Conservation (phyloP, 1,139 yeast genomes). For the Kazachstania sp. region DNA sequence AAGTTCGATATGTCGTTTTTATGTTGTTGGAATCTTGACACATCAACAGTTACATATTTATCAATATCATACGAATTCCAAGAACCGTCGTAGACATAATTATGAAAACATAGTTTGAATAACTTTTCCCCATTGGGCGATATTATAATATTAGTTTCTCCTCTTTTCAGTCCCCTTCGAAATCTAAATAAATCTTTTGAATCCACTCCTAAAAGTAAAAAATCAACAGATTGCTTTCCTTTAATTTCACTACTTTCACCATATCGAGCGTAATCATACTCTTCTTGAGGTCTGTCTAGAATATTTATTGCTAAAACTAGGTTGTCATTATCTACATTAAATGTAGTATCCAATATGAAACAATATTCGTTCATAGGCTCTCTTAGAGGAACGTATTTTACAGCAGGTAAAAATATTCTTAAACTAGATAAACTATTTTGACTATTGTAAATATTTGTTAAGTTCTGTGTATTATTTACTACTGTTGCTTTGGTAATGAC, state of each 20-base stretch:
- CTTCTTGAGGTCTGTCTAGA: slow-evolving; percentile 11
- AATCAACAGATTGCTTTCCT: slow-evolving; percentile 19
- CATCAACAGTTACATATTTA: slow-evolving; percentile 12
- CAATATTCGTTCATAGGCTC: not conserved
- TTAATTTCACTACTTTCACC: slow-evolving; percentile 20
- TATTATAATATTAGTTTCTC: slow-evolving; percentile 11
- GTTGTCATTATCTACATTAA: not conserved
- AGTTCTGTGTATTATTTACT: not conserved
- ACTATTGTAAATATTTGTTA: not conserved
- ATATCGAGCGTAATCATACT: slow-evolving; percentile 14
- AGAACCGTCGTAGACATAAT: slow-evolving; percentile 21
- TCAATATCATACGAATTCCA: slow-evolving; percentile 21
- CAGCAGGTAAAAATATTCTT: not conserved
- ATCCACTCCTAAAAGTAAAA: slow-evolving; percentile 9
- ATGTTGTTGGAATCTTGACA: not conserved
- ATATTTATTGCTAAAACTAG: slow-evolving; percentile 10
- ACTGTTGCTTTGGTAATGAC: not conserved
- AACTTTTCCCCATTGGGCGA: slow-evolving; percentile 6
- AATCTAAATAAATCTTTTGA: slow-evolving; percentile 14
- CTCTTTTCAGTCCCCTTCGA: slow-evolving; percentile 11
- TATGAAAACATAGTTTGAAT: slow-evolving; percentile 16
- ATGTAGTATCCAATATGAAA: not conserved
- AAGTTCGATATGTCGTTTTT: not conserved
- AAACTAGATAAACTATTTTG: not conserved
- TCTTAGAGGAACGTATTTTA: not conserved